phyloP scores from a whole-genome alignment of 148 eudicot genomes.

The Diospyros lotus region DNA sequence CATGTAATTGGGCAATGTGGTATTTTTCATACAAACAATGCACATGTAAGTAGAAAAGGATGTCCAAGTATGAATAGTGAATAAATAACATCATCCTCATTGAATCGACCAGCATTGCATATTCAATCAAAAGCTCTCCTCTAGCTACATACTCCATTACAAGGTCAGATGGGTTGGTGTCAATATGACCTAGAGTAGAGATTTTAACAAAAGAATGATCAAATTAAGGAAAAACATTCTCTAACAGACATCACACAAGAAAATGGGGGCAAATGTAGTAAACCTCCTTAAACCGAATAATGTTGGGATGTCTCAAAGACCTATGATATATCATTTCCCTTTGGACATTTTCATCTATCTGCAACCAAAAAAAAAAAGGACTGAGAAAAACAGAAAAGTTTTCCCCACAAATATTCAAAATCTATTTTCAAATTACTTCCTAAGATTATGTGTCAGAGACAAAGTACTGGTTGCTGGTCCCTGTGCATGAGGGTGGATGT shows the following conservation, averaged over 20 bases:
- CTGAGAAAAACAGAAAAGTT: too few species aligned
- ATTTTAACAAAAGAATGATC: not conserved
- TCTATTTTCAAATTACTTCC: too few species aligned
- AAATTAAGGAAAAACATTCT: too few species aligned
- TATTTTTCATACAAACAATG: too few species aligned
- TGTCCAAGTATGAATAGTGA: not conserved
- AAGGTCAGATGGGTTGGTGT: slow-evolving; percentile 29
- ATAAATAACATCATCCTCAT: slow-evolving; percentile 23
- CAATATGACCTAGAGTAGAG: slow-evolving; percentile 13
- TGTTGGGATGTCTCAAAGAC: slow-evolving; percentile 41
- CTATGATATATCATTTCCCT: slow-evolving; percentile 44
- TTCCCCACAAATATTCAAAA: too few species aligned
- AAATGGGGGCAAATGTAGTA: not conserved
- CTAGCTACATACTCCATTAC: slow-evolving; percentile 36
- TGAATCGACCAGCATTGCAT: slow-evolving; percentile 33
- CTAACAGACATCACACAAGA: not conserved
- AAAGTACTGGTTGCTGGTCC: too few species aligned
- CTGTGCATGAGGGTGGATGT: too few species aligned
- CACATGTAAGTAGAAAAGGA: not conserved
- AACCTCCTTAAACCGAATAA: slow-evolving; percentile 42
- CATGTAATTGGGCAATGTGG: too few species aligned
- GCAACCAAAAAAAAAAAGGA: not conserved
- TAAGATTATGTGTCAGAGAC: too few species aligned
- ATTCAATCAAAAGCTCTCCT: slow-evolving; percentile 29
- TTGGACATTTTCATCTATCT: slow-evolving; percentile 47